Conservation (phyloP, 1,139 yeast genomes). For the Debaryomycetaceae sp. region DNA sequence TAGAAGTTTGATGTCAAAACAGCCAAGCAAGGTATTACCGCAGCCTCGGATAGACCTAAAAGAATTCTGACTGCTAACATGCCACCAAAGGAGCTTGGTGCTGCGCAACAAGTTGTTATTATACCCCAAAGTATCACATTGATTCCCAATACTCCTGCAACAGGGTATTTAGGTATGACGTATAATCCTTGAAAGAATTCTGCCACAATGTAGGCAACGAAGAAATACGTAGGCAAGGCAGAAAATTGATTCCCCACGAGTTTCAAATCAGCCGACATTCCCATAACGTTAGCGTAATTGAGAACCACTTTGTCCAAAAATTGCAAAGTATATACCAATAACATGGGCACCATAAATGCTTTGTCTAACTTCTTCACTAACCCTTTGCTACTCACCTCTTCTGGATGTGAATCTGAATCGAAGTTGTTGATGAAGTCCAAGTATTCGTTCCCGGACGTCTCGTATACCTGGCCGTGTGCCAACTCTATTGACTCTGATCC, state of each 20-base stretch:
- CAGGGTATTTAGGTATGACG: not conserved
- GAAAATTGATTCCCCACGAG: conserved; percentile 52
- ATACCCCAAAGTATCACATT: conserved; percentile 1
- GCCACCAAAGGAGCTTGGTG: conserved; percentile 16
- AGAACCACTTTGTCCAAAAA: conserved; percentile 7
- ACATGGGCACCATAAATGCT: conserved; percentile 15
- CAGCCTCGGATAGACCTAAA: conserved; percentile 54
- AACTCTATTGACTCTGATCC: not conserved
- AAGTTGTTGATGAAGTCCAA: conserved; percentile 8
- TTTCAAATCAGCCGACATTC: conserved; percentile 43
- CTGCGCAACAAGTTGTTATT: not conserved
- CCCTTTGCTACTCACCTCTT: conserved; percentile 3
- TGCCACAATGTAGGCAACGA: conserved; percentile 31
- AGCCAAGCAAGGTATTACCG: conserved; percentile 55
- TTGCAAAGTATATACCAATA: conserved; percentile 14
- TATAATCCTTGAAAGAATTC: not conserved
- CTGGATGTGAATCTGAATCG: conserved; percentile 9
- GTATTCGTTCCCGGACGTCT: conserved; percentile 2
- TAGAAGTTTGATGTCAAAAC: conserved; percentile 41
- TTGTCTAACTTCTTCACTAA: conserved; percentile 8
- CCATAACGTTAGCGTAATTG: conserved; percentile 43
- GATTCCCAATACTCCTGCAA: not conserved
- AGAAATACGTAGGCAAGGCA: conserved; percentile 57
- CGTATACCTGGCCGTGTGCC: not conserved
- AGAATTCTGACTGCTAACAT: not conserved